Evolutionary conservation across 192 early-diverging fungal species (phyloP).

Genomic region (Pilaira anomala): DNA sequence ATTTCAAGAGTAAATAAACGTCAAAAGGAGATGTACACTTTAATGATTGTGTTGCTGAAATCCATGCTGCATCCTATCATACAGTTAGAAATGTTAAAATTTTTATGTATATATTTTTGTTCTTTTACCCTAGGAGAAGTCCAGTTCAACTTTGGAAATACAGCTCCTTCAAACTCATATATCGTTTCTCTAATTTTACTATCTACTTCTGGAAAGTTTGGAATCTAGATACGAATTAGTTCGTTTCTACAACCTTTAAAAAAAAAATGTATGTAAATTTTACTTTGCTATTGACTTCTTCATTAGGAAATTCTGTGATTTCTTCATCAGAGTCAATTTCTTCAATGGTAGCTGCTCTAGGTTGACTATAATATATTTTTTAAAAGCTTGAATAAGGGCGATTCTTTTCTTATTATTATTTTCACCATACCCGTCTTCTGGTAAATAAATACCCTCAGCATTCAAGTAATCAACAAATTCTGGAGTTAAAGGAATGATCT

Average conservation of each 20-base stretch:
- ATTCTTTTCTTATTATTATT: neutral
- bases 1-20: conserved; percentile 87
- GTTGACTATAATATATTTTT: conserved; percentile 14
- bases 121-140: conserved; percentile 75
- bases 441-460: conserved; percentile 83
- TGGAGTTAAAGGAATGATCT: conserved; percentile 67
- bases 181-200: conserved; percentile 61
- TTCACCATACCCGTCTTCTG: conserved; percentile 55
- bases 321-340: conserved; percentile 36
- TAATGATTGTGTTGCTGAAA: conserved; percentile 73
- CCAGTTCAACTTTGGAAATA: conserved; percentile 97
- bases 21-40: conserved; percentile 75
- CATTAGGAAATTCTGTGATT: conserved; percentile 18
- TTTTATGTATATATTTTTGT: neutral
- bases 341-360: conserved; percentile 28
- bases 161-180: conserved; percentile 67
- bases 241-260: neutral
- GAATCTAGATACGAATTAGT: conserved; percentile 20
- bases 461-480: conserved; percentile 84
- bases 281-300: conserved; percentile 28
- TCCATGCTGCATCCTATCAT: conserved; percentile 83
- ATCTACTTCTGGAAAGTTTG: conserved; percentile 67
- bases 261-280: neutral
- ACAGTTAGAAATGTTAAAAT: neutral
- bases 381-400: neutral